These are phyloP conservation scores for Arachnomyces sp. DNA, from an alignment of 2,329 filamentous ascomycete species.

Conservation along the genomic window DNA sequence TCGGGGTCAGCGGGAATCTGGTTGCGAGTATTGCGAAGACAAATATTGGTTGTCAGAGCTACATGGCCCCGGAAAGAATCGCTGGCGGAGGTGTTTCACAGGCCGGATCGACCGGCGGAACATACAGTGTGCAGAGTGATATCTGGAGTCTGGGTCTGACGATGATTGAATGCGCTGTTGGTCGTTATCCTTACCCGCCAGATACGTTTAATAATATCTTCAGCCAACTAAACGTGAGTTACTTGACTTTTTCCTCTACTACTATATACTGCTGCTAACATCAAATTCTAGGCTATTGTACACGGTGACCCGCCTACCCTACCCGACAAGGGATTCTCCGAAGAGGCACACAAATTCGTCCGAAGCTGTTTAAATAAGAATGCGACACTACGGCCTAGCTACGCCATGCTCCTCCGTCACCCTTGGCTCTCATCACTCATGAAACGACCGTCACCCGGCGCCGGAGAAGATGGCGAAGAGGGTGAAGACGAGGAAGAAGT, in stretches of 20 bases:
- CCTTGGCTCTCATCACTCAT: constrained; percentile 74
- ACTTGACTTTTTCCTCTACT: not conserved
- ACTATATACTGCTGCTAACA: constrained; percentile 2
- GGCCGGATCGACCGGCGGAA: constrained; percentile 65
- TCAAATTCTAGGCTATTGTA: constrained; percentile 81
- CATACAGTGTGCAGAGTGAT: constrained; percentile 95
- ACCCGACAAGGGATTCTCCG: constrained; percentile 69
- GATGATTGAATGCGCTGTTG: constrained; percentile 92
- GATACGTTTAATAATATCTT: constrained; percentile 99
- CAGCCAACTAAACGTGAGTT: constrained; percentile 86
- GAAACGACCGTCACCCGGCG: constrained; percentile 65
- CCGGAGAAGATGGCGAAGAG: constrained; percentile 46
- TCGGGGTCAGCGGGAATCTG: constrained; percentile 91
- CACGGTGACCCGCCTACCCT: constrained; percentile 91
- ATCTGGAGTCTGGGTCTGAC: constrained; percentile 94
- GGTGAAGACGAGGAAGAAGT: constrained; percentile 42
- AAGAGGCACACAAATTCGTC: constrained; percentile 78
- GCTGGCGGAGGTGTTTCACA: constrained; percentile 74
- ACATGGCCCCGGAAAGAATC: constrained; percentile 97
- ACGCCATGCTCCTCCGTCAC: constrained; percentile 80
- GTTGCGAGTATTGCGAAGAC: constrained; percentile 97
- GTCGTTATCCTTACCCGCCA: constrained; percentile 89
- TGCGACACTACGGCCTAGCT: constrained; percentile 85
- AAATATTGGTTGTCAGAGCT: constrained; percentile 97
- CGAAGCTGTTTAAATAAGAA: constrained; percentile 85